phyloP scores from a whole-genome alignment of 208 protist species.

The Leishmania mexicana region DNA sequence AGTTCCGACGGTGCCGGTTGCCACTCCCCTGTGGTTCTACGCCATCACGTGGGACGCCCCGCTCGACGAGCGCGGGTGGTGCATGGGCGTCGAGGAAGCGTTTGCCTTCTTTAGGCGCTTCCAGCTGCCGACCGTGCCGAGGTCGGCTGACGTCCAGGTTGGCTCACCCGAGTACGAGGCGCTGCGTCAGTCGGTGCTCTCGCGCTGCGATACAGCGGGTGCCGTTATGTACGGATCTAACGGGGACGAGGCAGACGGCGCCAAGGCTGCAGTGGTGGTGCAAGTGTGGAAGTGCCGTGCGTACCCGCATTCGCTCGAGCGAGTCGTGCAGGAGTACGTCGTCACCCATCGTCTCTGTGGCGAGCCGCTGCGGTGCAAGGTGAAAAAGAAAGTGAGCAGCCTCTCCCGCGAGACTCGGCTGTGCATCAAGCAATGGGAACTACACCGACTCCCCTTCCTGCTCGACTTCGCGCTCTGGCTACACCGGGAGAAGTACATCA shows the following conservation, averaged over 20 bases:
- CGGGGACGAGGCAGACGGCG: background rate
- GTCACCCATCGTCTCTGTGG: conserved; percentile 65
- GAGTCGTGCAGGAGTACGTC: conserved; percentile 73
- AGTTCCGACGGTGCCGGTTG: background rate
- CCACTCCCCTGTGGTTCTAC: conserved; percentile 60
- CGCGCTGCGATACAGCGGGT: conserved; percentile 56
- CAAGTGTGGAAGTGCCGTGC: conserved; percentile 77
- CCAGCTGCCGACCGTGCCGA: conserved; percentile 42
- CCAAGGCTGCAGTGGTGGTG: conserved; percentile 36
- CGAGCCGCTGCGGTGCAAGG: conserved; percentile 35
- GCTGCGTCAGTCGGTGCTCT: conserved; percentile 37
- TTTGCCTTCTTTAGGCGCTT: conserved; percentile 44
- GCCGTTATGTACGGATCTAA: conserved; percentile 72
- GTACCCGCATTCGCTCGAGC: conserved; percentile 64
- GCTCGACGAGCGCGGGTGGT: conserved; percentile 48
- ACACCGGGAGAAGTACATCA: conserved; percentile 59
- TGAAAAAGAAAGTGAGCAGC: conserved; percentile 64
- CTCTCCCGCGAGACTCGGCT: conserved; percentile 48
- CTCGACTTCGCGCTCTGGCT: conserved; percentile 71
- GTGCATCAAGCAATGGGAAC: conserved; percentile 55
- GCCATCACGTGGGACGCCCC: conserved; percentile 53
- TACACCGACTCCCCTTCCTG: conserved; percentile 53
- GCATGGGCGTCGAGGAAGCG: conserved; percentile 43
- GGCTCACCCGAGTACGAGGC: conserved; percentile 43
- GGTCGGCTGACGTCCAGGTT: conserved; percentile 24